A percentile compares a stretch with the other conserved stretches of the same genome.
Conservation (phyloP, 768 basidiomycete species). For the Mycena indigotica region DNA sequence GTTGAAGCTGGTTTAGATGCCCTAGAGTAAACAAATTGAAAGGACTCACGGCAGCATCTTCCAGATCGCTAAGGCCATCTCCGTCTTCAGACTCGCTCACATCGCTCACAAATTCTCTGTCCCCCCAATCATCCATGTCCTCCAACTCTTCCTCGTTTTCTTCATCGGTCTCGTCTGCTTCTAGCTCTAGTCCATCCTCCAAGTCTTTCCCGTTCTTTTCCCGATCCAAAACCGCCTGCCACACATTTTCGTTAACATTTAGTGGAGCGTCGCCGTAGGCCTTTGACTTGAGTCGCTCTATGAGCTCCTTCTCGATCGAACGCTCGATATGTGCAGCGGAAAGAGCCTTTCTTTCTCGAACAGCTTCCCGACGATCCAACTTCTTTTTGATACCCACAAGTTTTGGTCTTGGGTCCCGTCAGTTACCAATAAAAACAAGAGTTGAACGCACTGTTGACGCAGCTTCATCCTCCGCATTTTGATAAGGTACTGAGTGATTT, state of each 20-base stretch:
- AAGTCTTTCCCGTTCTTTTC: conserved; percentile 59
- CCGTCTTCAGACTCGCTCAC: conserved; percentile 69
- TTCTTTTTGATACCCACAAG: conserved; percentile 97
- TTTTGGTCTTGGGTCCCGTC: conserved; percentile 85
- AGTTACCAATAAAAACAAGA: background rate
- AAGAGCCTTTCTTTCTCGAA: conserved; percentile 93
- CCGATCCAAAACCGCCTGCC: conserved; percentile 87
- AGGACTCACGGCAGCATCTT: conserved; percentile 63
- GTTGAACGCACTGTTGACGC: conserved; percentile 73
- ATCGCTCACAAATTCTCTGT: conserved; percentile 76
- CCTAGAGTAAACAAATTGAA: conserved; percentile 30
- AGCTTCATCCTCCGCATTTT: conserved; percentile 93
- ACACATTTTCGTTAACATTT: conserved; percentile 97
- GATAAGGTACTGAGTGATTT: conserved; percentile 98
- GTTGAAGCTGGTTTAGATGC: conserved; percentile 45
- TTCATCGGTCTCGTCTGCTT: conserved; percentile 61
- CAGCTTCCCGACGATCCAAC: conserved; percentile 87
- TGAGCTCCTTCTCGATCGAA: conserved; percentile 93
- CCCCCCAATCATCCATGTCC: conserved; percentile 55
- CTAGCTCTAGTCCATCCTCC: conserved; percentile 49
- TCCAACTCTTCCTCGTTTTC: conserved; percentile 63
- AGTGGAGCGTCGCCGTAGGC: conserved; percentile 97
- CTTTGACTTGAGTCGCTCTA: conserved; percentile 93
- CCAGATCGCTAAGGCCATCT: conserved; percentile 64
- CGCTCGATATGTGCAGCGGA: conserved; percentile 94